phyloP scores from a whole-genome alignment of 2,329 filamentous ascomycete species.

The Pestalotiopsis sp. region DNA sequence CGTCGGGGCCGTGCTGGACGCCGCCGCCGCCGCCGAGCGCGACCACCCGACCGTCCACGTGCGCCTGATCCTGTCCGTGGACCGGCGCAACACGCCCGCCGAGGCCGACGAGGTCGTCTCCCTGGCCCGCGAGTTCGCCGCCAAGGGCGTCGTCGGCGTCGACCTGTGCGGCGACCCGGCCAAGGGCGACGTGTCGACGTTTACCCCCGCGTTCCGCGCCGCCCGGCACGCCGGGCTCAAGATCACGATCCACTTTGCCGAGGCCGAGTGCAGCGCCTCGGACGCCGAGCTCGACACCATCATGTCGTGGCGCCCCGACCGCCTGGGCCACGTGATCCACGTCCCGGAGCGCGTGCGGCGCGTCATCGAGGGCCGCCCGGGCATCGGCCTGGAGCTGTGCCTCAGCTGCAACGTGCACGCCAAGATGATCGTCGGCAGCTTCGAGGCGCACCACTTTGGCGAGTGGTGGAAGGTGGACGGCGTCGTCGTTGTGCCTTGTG shows the following conservation, averaged over 20 bases:
- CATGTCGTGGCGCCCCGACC: conserved; percentile 64
- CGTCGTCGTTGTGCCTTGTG: conserved; percentile 65
- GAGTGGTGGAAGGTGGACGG: conserved; percentile 63
- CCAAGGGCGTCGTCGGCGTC: conserved; percentile 65
- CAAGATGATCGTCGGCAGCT: conserved; percentile 67
- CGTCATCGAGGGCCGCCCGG: conserved; percentile 47
- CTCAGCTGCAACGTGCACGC: conserved; percentile 80
- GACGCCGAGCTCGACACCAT: conserved; percentile 63
- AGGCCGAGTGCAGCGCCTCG: conserved; percentile 58
- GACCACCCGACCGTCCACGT: conserved; percentile 49
- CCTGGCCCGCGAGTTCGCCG: conserved; percentile 57
- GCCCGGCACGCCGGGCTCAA: conserved; percentile 57
- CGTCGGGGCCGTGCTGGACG: conserved; percentile 62
- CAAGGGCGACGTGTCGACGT: conserved; percentile 59
- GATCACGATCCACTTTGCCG: conserved; percentile 78
- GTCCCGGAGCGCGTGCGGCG: conserved; percentile 61
- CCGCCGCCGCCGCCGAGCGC: conserved; percentile 45
- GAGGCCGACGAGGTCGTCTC: conserved; percentile 65
- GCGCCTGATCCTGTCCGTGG: conserved; percentile 72
- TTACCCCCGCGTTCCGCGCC: conserved; percentile 57
- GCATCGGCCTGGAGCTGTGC: conserved; percentile 72
- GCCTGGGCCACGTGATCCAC: conserved; percentile 79
- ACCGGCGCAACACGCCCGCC: conserved; percentile 60
- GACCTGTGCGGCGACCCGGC: conserved; percentile 79
- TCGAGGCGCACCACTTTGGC: conserved; percentile 74